These are phyloP conservation scores for Verbascum thapsus DNA, from an alignment of 257 asterid species.

Conservation along the genomic window DNA sequence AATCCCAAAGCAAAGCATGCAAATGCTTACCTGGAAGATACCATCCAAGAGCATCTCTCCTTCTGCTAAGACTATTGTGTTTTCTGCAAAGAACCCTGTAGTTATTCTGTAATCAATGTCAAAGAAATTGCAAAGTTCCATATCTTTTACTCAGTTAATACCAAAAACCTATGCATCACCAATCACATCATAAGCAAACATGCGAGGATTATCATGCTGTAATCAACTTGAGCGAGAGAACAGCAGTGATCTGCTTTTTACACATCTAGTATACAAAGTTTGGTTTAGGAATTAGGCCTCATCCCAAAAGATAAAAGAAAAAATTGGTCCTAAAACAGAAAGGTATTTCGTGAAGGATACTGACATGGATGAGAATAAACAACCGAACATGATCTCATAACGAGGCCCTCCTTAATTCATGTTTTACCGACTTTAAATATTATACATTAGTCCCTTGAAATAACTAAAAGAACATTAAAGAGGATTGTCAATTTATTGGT, in stretches of 20 bases:
- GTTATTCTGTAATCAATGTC: slow-evolving; percentile 77
- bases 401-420: not conserved
- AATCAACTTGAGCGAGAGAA: not conserved
- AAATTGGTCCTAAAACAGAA: not conserved
- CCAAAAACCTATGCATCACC: not conserved
- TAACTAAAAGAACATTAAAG: slow-evolving; percentile 7
- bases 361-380: slow-evolving; percentile 23
- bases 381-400: not conserved
- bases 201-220: slow-evolving; percentile 14
- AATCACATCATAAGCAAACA: slow-evolving; percentile 12
- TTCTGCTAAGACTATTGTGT: slow-evolving; percentile 90
- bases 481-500: not conserved
- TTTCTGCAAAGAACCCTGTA: slow-evolving; percentile 87
- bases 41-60: slow-evolving; percentile 92
- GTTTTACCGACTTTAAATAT: slow-evolving; percentile 5
- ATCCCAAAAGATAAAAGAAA: slow-evolving; percentile 12
- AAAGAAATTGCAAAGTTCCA: slow-evolving; percentile 44
- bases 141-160: slow-evolving; percentile 7
- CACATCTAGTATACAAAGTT: not conserved
- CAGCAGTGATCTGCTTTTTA: not conserved
- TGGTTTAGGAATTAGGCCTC: not conserved
- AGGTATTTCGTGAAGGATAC: not conserved
- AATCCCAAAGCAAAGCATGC: slow-evolving; percentile 28
- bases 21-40: slow-evolving; percentile 69
- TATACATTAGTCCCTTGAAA: not conserved